Conservation (phyloP, 2,329 filamentous ascomycete species). For the Endocalyx cinctus region DNA sequence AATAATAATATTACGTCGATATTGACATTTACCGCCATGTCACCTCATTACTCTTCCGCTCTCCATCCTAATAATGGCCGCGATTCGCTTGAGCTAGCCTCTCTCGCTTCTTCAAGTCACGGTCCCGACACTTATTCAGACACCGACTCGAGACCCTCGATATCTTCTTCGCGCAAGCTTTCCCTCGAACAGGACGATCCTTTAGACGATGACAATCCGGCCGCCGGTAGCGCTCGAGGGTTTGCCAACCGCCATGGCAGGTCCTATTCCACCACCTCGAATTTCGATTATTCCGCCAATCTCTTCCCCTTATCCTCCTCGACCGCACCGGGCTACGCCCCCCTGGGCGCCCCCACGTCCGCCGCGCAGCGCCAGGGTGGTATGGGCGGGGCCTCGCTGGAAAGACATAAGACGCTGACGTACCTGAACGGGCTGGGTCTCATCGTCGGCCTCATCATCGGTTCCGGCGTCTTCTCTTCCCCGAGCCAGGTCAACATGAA, state of each 20-base stretch:
- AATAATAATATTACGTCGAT: too few relatives aligned
- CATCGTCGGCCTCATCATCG: slow-evolving; percentile 90
- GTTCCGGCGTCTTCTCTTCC: slow-evolving; percentile 92
- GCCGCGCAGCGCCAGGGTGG: slow-evolving; percentile 44
- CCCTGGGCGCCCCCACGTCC: slow-evolving; percentile 71
- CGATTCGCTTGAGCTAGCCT: slow-evolving; percentile 95
- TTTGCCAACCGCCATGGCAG: slow-evolving; percentile 49
- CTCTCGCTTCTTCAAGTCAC: slow-evolving; percentile 79
- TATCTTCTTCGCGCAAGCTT: slow-evolving; percentile 85
- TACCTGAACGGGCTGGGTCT: slow-evolving; percentile 90
- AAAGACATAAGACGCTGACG: slow-evolving; percentile 93
- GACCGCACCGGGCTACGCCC: slow-evolving; percentile 68
- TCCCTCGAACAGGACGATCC: slow-evolving; percentile 87
- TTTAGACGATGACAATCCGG: slow-evolving; percentile 58
- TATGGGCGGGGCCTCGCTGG: slow-evolving; percentile 71
- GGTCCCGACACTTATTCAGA: slow-evolving; percentile 56
- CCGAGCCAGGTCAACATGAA: slow-evolving; percentile 89
- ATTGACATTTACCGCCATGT: slow-evolving; percentile 28
- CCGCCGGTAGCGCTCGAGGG: slow-evolving; percentile 33
- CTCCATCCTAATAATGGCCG: slow-evolving; percentile 52
- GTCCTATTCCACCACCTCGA: slow-evolving; percentile 85
- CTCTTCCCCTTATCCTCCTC: slow-evolving; percentile 90
- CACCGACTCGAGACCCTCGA: slow-evolving; percentile 75
- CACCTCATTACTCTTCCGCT: slow-evolving; percentile 38
- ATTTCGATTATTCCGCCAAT: slow-evolving; percentile 92